Percentiles rank a stretch among this genome's conserved stretches.
phyloP scores from a whole-genome alignment of 2,329 filamentous ascomycete genomes.

The Ceratocystis huliohia region DNA sequence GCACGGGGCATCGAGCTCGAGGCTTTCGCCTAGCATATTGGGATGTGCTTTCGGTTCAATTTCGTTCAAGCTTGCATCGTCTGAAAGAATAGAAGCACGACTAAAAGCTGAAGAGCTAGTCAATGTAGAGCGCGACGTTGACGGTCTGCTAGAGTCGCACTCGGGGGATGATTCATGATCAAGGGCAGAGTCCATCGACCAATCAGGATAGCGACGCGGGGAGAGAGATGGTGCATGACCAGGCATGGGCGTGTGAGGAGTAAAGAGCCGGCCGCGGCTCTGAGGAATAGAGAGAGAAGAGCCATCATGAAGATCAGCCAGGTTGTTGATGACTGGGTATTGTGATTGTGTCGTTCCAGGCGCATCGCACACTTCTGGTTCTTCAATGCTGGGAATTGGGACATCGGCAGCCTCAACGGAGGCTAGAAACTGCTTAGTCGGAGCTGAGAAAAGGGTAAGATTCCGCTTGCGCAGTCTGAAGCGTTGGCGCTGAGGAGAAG shows the following conservation, averaged over 20 bases:
- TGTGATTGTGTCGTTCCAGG: slow-evolving; percentile 21
- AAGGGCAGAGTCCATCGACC: slow-evolving; percentile 44
- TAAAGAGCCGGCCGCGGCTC: slow-evolving; percentile 12
- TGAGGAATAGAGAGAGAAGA: slow-evolving; percentile 29
- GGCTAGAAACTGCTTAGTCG: slow-evolving; percentile 54
- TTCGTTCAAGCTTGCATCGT: slow-evolving; percentile 42
- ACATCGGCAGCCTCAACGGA: slow-evolving; percentile 53
- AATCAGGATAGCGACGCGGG: slow-evolving; percentile 42
- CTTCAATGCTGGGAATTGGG: slow-evolving; percentile 52
- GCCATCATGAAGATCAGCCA: slow-evolving; percentile 31
- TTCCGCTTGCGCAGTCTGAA: slow-evolving; percentile 44
- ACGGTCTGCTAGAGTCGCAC: slow-evolving; percentile 47
- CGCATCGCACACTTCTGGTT: slow-evolving; percentile 36
- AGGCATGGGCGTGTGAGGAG: slow-evolving; percentile 46
- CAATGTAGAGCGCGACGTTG: slow-evolving; percentile 46
- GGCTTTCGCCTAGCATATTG: neutral
- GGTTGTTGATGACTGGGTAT: slow-evolving; percentile 28
- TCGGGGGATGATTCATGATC: slow-evolving; percentile 48
- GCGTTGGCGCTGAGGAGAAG: slow-evolving; percentile 41
- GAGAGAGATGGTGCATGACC: slow-evolving; percentile 34
- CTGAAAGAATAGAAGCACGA: slow-evolving; percentile 42
- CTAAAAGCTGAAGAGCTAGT: slow-evolving; percentile 47
- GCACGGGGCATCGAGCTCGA: neutral
- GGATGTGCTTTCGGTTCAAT: slow-evolving; percentile 30
- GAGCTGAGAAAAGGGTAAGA: slow-evolving; percentile 40